A percentile compares a stretch with the other conserved stretches of the same genome.
Conservation (phyloP, 2,329 filamentous ascomycete species). For the Zopfia rhizophila region DNA sequence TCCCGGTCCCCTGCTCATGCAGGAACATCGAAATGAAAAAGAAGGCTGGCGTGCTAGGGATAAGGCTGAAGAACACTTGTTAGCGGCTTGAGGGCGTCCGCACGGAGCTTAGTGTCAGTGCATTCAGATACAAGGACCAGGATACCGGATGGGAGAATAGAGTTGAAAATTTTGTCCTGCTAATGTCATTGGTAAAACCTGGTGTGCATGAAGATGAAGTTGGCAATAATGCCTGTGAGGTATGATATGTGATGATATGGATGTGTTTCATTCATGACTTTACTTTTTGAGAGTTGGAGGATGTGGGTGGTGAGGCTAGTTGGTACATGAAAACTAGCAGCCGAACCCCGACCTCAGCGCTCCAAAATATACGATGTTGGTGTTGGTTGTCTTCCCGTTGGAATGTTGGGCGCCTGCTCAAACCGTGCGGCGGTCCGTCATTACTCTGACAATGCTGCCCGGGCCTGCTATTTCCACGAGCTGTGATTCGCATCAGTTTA, state of each 20-base stretch:
- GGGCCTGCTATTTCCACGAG: slow-evolving; percentile 92
- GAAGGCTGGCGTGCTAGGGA: slow-evolving; percentile 1
- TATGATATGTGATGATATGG: slow-evolving; percentile 3
- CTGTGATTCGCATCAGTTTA: slow-evolving; percentile 44
- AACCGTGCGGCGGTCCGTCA: slow-evolving; percentile 95
- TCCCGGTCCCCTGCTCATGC: slow-evolving; percentile 23
- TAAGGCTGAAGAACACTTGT: slow-evolving; percentile 29
- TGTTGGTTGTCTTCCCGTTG: slow-evolving; percentile 13
- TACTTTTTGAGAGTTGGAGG: slow-evolving; percentile 16
- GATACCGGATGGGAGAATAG: slow-evolving; percentile 9
- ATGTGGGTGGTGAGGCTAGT: slow-evolving; percentile 9
- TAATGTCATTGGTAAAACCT: slow-evolving; percentile 11
- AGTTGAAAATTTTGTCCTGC: slow-evolving; percentile 7
- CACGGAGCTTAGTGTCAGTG: no score
- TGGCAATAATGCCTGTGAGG: slow-evolving; percentile 4
- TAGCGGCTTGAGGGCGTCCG: slow-evolving; percentile 22
- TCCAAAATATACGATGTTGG: slow-evolving; percentile 13
- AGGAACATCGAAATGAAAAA: slow-evolving; percentile 4
- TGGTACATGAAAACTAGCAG: slow-evolving; percentile 4
- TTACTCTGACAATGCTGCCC: slow-evolving; percentile 88
- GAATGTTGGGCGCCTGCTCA: slow-evolving; percentile 52
- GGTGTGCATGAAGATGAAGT: background rate
- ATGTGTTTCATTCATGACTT: slow-evolving; percentile 23
- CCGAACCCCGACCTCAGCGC: slow-evolving; percentile 7
- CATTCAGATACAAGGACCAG: slow-evolving; percentile 17